A percentile compares a stretch with the other conserved stretches of the same genome.
Evolutionary conservation across 495 filamentous ascomycete species (phyloP).

Genomic region (Massariosphaeria phaeospora): DNA sequence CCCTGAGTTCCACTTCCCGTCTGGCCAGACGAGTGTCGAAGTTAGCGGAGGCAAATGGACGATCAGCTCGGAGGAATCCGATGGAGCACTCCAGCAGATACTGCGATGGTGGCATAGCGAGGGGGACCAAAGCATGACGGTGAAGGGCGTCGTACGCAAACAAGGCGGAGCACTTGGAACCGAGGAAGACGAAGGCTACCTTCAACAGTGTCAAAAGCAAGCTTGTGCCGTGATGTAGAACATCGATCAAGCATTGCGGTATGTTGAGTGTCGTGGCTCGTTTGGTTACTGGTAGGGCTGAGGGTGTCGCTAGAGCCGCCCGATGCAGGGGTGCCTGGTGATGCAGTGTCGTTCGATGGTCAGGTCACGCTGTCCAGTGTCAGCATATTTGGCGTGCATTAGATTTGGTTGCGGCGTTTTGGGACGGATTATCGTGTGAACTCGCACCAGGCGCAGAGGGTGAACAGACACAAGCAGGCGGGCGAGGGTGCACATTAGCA

Average conservation of each 20-base stretch:
- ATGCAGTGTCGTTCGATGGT: constrained; percentile 18
- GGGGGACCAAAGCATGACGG: constrained; percentile 73
- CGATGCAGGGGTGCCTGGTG: too few relatives aligned
- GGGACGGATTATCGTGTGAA: neutral
- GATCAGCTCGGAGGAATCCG: constrained; percentile 64
- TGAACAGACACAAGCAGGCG: too few relatives aligned
- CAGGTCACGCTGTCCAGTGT: too few relatives aligned
- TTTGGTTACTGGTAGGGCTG: too few relatives aligned
- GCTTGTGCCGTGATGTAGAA: constrained; percentile 47
- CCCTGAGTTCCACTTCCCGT: constrained; percentile 91
- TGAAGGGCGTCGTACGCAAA: constrained; percentile 68
- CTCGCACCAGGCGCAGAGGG: neutral
- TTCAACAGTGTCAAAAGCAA: constrained; percentile 46
- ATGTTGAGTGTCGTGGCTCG: too few relatives aligned
- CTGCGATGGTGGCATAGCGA: constrained; percentile 87
- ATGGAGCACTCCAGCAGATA: constrained; percentile 59
- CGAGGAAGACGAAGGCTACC: constrained; percentile 59
- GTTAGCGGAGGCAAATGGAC: constrained; percentile 87
- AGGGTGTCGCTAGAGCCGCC: too few relatives aligned
- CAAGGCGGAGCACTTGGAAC: constrained; percentile 44
- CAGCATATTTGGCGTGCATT: constrained; percentile 14
- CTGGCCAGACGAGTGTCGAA: constrained; percentile 58
- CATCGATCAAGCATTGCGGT: too few relatives aligned
- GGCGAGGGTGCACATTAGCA: too few relatives aligned
- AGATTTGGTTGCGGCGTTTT: neutral